These are phyloP conservation scores for Phylloporus scabripes DNA, from an alignment of 768 basidiomycete genomes.

Conservation along the genomic window DNA sequence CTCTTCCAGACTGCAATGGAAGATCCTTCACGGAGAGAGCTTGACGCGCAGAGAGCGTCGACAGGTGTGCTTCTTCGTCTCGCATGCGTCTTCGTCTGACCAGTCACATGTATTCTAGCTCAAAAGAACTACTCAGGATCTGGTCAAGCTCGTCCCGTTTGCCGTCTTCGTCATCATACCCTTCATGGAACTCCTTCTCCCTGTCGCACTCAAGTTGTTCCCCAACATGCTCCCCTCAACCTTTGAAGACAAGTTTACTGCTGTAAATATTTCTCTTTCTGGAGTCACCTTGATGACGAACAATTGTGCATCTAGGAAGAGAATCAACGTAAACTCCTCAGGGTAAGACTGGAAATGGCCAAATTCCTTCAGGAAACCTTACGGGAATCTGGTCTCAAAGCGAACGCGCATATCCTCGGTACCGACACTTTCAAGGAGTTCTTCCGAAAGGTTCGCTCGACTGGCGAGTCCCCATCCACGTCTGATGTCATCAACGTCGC, in stretches of 20 bases:
- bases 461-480: constrained; percentile 88
- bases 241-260: constrained; percentile 95
- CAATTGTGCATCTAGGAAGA: constrained; percentile 59
- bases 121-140: constrained; percentile 87
- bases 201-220: constrained; percentile 94
- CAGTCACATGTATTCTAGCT: constrained; percentile 43
- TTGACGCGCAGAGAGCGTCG: constrained; percentile 90
- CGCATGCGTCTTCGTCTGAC: constrained; percentile 2
- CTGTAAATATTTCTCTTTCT: constrained; percentile 44
- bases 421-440: constrained; percentile 98
- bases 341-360: constrained; percentile 96
- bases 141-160: constrained; percentile 91
- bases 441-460: constrained; percentile 96
- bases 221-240: constrained; percentile 99
- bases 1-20: constrained; percentile 80
- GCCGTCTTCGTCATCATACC: constrained; percentile 92
- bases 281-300: neutral
- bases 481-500: constrained; percentile 91
- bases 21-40: constrained; percentile 85
- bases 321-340: constrained; percentile 92
- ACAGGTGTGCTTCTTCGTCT: constrained; percentile 51
- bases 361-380: constrained; percentile 98
- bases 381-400: constrained; percentile 88
- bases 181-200: constrained; percentile 96
- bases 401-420: constrained; percentile 88